A percentile compares a stretch with the other conserved stretches of the same genome.
phyloP scores from a whole-genome alignment of 2,329 filamentous ascomycete species.

The Curvularia sp. region DNA sequence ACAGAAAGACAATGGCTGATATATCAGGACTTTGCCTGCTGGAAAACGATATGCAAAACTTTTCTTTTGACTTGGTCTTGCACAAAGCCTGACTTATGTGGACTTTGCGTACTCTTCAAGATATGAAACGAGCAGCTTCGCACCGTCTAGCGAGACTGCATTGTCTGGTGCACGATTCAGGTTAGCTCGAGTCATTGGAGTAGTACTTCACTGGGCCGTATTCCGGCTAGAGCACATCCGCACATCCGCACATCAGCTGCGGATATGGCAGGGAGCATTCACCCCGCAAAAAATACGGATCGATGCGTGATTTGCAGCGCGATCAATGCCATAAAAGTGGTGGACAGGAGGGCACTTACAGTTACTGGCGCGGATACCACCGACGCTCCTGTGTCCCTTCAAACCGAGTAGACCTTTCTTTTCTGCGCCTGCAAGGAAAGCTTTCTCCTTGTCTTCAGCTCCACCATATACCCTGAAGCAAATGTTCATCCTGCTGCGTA shows the following conservation, averaged over 20 bases:
- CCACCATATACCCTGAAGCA: slow-evolving; percentile 80
- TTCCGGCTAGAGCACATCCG: slow-evolving; percentile 11
- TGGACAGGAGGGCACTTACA: slow-evolving; percentile 55
- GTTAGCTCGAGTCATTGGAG: slow-evolving; percentile 23
- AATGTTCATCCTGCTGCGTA: slow-evolving; percentile 90
- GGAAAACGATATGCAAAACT: background rate
- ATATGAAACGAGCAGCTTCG: slow-evolving; percentile 71
- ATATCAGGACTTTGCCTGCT: slow-evolving; percentile 1
- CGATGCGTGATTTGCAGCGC: slow-evolving; percentile 15
- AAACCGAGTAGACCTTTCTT: slow-evolving; percentile 75
- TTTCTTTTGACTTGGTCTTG: slow-evolving; percentile 24
- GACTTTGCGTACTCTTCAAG: slow-evolving; percentile 65
- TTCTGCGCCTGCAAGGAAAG: slow-evolving; percentile 76
- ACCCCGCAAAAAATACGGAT: slow-evolving; percentile 1
- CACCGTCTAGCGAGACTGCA: slow-evolving; percentile 72
- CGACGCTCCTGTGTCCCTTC: slow-evolving; percentile 87
- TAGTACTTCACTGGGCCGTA: slow-evolving; percentile 10
- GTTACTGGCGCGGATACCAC: slow-evolving; percentile 84
- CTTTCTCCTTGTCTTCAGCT: slow-evolving; percentile 74
- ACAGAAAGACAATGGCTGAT: slow-evolving; percentile 3
- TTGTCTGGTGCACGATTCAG: slow-evolving; percentile 63
- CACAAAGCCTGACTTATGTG: slow-evolving; percentile 27
- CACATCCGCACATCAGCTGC: background rate
- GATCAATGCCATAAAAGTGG: slow-evolving; percentile 6
- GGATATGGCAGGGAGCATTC: slow-evolving; percentile 23